A percentile compares a stretch with the other conserved stretches of the same genome.
Conservation (phyloP, 345 rosid genomes). For the Camelina hispida region DNA sequence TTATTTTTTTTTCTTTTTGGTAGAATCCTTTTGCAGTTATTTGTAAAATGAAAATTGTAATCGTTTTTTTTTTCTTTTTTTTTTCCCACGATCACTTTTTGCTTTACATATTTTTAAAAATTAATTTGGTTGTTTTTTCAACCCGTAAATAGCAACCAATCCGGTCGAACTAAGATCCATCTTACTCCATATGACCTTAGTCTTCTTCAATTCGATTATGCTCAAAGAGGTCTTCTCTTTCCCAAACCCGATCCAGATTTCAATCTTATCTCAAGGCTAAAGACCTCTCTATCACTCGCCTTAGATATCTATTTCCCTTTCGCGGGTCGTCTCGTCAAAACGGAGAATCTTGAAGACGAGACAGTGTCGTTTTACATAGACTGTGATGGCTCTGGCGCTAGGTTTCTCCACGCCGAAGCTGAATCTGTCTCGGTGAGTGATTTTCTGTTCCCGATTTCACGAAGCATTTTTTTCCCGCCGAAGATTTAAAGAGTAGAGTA, state of each 20-base stretch:
- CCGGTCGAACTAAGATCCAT: conserved; percentile 23
- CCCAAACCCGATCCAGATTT: conserved; percentile 14
- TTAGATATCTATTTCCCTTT: conserved; percentile 32
- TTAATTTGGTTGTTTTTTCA: background rate
- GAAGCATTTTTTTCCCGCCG: conserved; percentile 43
- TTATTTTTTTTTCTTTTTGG: too few relatives aligned
- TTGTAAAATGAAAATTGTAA: too few relatives aligned
- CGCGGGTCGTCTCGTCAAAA: conserved; percentile 33
- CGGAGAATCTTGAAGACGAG: conserved; percentile 21
- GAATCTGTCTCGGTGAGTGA: conserved; percentile 45
- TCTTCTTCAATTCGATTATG: background rate
- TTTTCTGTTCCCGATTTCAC: conserved; percentile 34
- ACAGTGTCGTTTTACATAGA: conserved; percentile 29
- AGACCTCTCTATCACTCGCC: conserved; percentile 19
- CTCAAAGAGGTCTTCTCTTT: conserved; percentile 43
- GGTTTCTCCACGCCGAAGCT: conserved; percentile 44
- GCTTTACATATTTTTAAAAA: background rate
- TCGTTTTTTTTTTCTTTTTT: too few relatives aligned
- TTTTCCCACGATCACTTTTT: too few relatives aligned
- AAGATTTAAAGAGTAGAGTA: conserved; percentile 16
- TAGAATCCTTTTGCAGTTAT: too few relatives aligned
- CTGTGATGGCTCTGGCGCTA: conserved; percentile 32
- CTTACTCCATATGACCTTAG: conserved; percentile 40
- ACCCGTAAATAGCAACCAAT: background rate
- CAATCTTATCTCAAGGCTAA: conserved; percentile 5